phyloP scores from a whole-genome alignment of 352 stramenopile genomes.

The Phytophthora capsici region DNA sequence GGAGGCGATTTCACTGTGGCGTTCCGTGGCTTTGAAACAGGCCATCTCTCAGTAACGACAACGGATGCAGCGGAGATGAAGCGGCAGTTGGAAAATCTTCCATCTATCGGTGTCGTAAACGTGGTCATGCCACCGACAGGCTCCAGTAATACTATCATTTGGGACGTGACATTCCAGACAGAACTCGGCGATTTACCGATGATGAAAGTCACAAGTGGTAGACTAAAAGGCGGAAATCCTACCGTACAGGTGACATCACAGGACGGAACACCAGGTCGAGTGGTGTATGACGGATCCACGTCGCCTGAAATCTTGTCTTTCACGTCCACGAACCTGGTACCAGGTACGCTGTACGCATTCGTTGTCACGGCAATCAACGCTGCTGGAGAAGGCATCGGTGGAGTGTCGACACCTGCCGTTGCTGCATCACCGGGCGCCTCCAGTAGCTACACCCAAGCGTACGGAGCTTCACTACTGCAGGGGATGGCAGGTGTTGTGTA shows the following conservation, averaged over 20 bases:
- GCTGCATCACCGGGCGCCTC: conserved; percentile 91
- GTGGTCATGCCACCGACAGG: conserved; percentile 57
- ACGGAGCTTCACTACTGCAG: conserved; percentile 80
- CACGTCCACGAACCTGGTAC: conserved; percentile 80
- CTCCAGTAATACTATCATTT: conserved; percentile 75
- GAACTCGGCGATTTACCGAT: conserved; percentile 94
- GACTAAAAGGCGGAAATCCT: conserved; percentile 77
- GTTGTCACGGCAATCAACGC: conserved; percentile 93
- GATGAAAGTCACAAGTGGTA: conserved; percentile 90
- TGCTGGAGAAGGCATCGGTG: conserved; percentile 90
- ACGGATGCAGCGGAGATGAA: conserved; percentile 73
- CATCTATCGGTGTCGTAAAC: conserved; percentile 75
- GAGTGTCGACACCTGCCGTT: conserved; percentile 88
- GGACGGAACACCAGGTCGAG: conserved; percentile 87
- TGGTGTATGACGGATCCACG: conserved; percentile 93
- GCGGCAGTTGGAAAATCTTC: conserved; percentile 89
- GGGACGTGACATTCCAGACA: conserved; percentile 93
- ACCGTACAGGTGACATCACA: conserved; percentile 76
- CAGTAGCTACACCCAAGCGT: conserved; percentile 88
- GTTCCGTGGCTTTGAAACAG: conserved; percentile 82
- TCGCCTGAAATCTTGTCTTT: conserved; percentile 82
- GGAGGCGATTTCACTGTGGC: conserved; percentile 85
- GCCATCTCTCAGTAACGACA: conserved; percentile 58
- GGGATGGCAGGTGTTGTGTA: conserved; percentile 96
- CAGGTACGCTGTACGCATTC: conserved; percentile 94